phyloP scores from a whole-genome alignment of 129 eudicot species.

The Heracleum sosnowskyi region DNA sequence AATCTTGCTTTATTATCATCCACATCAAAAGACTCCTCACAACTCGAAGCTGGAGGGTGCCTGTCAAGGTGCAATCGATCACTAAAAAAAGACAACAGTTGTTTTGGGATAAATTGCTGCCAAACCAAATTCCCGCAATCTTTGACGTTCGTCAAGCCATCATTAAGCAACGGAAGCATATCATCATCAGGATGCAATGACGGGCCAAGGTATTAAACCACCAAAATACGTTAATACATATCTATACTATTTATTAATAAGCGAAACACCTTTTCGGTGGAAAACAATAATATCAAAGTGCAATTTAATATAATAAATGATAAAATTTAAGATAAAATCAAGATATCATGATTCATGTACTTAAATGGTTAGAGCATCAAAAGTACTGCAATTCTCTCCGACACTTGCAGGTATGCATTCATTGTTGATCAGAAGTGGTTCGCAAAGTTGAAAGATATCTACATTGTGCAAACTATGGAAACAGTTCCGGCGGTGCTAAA shows the following conservation, averaged over 20 bases:
- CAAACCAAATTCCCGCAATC: not conserved
- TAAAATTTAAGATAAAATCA: too few species aligned
- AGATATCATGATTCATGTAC: too few species aligned
- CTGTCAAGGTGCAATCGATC: not conserved
- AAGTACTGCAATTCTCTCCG: too few species aligned
- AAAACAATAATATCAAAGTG: too few species aligned
- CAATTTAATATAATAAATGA: too few species aligned
- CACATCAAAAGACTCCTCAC: too few species aligned
- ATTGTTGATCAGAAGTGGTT: conserved; percentile 28
- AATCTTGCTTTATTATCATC: conserved; percentile 3
- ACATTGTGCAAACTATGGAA: conserved; percentile 8
- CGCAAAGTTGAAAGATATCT: conserved; percentile 2
- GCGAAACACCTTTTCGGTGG: too few species aligned
- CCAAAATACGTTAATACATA: too few species aligned
- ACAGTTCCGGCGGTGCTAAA: conserved; percentile 21
- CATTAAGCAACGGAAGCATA: too few species aligned
- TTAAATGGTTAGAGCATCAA: too few species aligned
- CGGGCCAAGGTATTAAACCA: not conserved
- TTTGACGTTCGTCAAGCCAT: too few species aligned
- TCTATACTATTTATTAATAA: too few species aligned
- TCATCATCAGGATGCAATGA: not conserved
- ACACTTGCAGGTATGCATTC: conserved; percentile 12
- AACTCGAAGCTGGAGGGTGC: not conserved
- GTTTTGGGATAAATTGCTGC: conserved; percentile 3
- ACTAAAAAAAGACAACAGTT: not conserved